Evolutionary conservation across 2,329 filamentous ascomycete genomes (phyloP).

Genomic region (Coniochaeta sp.): DNA sequence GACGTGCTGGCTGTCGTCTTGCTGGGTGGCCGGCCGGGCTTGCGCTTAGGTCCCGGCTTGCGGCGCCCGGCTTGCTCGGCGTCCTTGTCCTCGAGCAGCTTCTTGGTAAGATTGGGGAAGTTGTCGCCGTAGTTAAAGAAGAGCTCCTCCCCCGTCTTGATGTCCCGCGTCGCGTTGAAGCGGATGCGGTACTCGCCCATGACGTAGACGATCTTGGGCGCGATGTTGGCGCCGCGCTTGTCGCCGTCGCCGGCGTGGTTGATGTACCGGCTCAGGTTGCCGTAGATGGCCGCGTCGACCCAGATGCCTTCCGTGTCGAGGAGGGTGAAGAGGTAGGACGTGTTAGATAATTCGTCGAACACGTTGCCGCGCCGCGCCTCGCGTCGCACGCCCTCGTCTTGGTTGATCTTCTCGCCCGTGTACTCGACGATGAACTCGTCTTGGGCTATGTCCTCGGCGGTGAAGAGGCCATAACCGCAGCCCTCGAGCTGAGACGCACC

Average conservation of each 20-base stretch:
- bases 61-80: conserved; percentile 5
- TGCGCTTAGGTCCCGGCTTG: conserved; percentile 9
- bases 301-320: conserved; percentile 54
- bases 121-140: conserved; percentile 76
- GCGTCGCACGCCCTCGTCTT: conserved; percentile 62
- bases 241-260: conserved; percentile 60
- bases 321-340: conserved; percentile 58
- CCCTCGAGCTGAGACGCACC: conserved; percentile 62
- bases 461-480: conserved; percentile 70
- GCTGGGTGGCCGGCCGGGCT: conserved; percentile 6
- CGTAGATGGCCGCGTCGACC: conserved; percentile 70
- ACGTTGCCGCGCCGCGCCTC: conserved; percentile 54
- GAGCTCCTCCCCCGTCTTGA: conserved; percentile 67
- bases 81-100: conserved; percentile 32
- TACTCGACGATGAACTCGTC: conserved; percentile 79
- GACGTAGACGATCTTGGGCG: conserved; percentile 61
- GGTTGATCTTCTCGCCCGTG: conserved; percentile 67
- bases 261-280: conserved; percentile 77
- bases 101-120: conserved; percentile 55
- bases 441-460: conserved; percentile 57
- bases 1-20: not conserved
- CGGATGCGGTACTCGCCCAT: conserved; percentile 72
- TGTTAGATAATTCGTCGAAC: conserved; percentile 55
- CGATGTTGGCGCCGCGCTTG: conserved; percentile 51
- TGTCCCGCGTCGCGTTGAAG: conserved; percentile 60